Conservation (phyloP, 371 early-diverging fungal species). For the Mucor saturninus region DNA sequence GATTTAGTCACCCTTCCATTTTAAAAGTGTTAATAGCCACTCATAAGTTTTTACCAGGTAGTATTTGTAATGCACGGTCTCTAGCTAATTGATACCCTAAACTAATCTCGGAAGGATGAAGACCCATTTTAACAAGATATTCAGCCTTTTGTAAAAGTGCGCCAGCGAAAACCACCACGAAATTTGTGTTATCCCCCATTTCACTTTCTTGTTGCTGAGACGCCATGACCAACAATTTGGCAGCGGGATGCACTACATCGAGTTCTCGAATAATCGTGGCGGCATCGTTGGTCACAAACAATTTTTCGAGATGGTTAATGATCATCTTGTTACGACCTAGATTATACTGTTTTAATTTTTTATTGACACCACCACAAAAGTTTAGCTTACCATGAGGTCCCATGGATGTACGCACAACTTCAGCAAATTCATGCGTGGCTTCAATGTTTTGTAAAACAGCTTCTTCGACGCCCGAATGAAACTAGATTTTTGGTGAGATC, state of each 20-base stretch:
- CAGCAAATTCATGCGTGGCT: constrained; percentile 90
- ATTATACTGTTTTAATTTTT: not conserved
- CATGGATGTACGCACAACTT: constrained; percentile 92
- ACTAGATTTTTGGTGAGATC: constrained; percentile 46
- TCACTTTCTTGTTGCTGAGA: constrained; percentile 99
- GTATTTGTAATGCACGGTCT: constrained; percentile 81
- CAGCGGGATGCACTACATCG: constrained; percentile 99
- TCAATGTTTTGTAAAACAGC: constrained; percentile 94
- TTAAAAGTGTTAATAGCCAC: not conserved
- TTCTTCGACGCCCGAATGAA: constrained; percentile 95
- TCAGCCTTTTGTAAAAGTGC: constrained; percentile 95
- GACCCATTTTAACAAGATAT: constrained; percentile 89
- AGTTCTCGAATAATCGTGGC: constrained; percentile 98
- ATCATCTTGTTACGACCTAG: constrained; percentile 99
- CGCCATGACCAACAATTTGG: constrained; percentile 96
- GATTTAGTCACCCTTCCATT: not conserved
- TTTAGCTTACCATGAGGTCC: constrained; percentile 90
- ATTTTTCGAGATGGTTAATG: constrained; percentile 96
- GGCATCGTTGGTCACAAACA: constrained; percentile 99
- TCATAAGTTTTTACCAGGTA: constrained; percentile 65
- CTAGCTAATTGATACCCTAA: constrained; percentile 94
- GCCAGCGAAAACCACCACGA: constrained; percentile 92
- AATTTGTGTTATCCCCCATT: constrained; percentile 97
- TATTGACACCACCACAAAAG: not conserved
- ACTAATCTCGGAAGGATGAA: constrained; percentile 93